Percentiles rank a stretch among this genome's conserved stretches.
Evolutionary conservation across 169 alveolate species (phyloP).

Genomic region (Babesia bigemina): DNA sequence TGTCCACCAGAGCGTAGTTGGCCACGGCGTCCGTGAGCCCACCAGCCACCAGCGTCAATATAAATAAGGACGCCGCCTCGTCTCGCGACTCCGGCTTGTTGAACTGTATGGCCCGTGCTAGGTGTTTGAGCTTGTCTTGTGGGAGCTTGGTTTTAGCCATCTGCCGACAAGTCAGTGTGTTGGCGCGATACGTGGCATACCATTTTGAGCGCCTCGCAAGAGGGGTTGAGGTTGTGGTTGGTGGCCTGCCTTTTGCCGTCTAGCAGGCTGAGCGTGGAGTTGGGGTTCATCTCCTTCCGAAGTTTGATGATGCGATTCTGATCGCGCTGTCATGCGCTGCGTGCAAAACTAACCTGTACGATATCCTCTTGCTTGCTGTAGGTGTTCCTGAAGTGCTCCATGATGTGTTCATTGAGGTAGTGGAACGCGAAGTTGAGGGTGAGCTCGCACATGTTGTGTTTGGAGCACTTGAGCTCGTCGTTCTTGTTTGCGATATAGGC

Average conservation of each 20-base stretch:
- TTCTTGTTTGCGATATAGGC: conserved; percentile 19
- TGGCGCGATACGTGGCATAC: neutral
- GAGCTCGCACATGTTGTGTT: conserved; percentile 36
- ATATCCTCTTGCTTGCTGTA: conserved; percentile 46
- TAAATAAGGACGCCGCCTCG: conserved; percentile 49
- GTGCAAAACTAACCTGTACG: conserved; percentile 12
- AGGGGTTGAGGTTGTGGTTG: conserved; percentile 50
- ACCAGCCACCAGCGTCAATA: conserved; percentile 59
- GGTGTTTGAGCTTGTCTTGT: conserved; percentile 40
- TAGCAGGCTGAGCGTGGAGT: conserved; percentile 48
- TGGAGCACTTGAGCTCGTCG: conserved; percentile 36
- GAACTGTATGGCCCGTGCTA: conserved; percentile 33
- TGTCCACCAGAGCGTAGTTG: conserved; percentile 27
- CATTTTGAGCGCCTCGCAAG: conserved; percentile 49
- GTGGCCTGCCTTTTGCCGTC: conserved; percentile 44
- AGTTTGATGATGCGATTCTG: conserved; percentile 53
- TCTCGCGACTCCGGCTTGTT: conserved; percentile 40
- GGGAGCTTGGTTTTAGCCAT: conserved; percentile 42
- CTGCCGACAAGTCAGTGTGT: neutral
- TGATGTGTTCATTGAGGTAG: conserved; percentile 19
- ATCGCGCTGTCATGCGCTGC: too few relatives aligned
- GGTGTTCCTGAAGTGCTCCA: conserved; percentile 22
- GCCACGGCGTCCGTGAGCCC: conserved; percentile 47
- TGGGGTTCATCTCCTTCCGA: conserved; percentile 62
- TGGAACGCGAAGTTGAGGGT: conserved; percentile 43